Percentiles rank a stretch among this genome's conserved stretches.
phyloP scores from a whole-genome alignment of 2,329 filamentous ascomycete genomes.

The Fusarium mangiferae region DNA sequence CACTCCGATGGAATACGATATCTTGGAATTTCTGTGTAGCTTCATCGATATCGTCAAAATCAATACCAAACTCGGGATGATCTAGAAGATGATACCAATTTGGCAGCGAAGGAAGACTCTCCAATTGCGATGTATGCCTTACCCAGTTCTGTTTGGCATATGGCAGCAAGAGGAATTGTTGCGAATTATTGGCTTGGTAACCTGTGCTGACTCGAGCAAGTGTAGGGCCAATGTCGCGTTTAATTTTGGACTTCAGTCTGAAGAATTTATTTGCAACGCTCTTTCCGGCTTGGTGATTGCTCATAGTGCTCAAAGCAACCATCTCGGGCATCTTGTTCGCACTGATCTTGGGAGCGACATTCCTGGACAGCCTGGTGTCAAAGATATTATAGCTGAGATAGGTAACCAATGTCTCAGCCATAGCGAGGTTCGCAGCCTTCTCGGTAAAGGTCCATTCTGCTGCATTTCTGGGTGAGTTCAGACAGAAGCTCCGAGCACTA shows the following conservation, averaged over 20 bases:
- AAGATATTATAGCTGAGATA: neutral
- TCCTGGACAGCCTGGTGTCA: neutral
- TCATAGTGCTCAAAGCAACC: neutral
- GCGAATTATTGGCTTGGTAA: accelerated
- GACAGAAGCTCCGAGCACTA: neutral
- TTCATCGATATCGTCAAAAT: no score
- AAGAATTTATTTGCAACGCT: neutral
- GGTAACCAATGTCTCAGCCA: neutral
- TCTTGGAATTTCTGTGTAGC: no score
- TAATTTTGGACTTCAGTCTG: neutral
- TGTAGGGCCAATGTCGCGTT: neutral
- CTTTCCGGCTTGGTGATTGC: accelerated
- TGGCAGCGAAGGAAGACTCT: no score
- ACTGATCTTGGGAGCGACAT: neutral
- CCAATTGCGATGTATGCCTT: no score
- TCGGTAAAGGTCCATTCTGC: neutral
- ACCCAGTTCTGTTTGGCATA: neutral
- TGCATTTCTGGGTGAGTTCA: neutral
- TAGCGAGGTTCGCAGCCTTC: accelerated
- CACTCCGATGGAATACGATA: no score
- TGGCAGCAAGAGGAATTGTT: neutral
- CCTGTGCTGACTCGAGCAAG: neutral
- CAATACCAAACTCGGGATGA: no score
- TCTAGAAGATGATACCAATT: no score
- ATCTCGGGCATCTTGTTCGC: neutral